Percentiles rank a stretch among this genome's conserved stretches.
phyloP scores from a whole-genome alignment of 1,139 yeast species.

The Blastobotrys serpentis region DNA sequence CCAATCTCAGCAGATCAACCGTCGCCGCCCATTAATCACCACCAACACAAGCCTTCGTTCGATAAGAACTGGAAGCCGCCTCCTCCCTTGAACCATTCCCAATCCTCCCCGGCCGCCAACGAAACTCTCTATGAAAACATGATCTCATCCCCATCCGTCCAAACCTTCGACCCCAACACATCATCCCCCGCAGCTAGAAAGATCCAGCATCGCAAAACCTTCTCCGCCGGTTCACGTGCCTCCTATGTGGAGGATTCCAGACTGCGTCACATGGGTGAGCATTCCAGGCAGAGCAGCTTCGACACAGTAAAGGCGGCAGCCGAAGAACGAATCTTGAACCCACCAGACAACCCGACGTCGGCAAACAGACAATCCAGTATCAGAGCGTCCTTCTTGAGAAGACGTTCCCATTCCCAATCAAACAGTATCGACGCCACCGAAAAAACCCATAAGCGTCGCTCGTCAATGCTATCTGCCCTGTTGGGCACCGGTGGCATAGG shows the following conservation, averaged over 20 bases:
- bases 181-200: not conserved
- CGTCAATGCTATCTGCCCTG: constrained; percentile 18
- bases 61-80: constrained; percentile 33
- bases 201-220: constrained; percentile 2
- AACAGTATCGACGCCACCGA: constrained; percentile 7
- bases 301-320: constrained; percentile 24
- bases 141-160: not conserved
- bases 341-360: not conserved
- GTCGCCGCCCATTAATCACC: not conserved
- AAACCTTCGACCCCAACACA: too few species aligned
- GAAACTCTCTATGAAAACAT: constrained; percentile 11
- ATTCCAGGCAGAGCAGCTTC: constrained; percentile 23
- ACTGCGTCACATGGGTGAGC: constrained; percentile 15
- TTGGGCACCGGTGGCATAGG: constrained; percentile 17
- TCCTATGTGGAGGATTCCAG: constrained; percentile 18
- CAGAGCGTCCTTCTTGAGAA: not conserved
- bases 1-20: constrained; percentile 11
- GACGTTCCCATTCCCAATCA: constrained; percentile 9
- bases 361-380: not conserved
- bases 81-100: constrained; percentile 11
- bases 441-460: constrained; percentile 15
- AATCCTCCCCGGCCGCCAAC: not conserved
- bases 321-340: not conserved
- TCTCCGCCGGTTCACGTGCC: constrained; percentile 8
- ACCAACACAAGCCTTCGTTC: constrained; percentile 22